Evolutionary conservation across 106 monocot species (phyloP).

Genomic region (Dactylorhiza incarnata): DNA sequence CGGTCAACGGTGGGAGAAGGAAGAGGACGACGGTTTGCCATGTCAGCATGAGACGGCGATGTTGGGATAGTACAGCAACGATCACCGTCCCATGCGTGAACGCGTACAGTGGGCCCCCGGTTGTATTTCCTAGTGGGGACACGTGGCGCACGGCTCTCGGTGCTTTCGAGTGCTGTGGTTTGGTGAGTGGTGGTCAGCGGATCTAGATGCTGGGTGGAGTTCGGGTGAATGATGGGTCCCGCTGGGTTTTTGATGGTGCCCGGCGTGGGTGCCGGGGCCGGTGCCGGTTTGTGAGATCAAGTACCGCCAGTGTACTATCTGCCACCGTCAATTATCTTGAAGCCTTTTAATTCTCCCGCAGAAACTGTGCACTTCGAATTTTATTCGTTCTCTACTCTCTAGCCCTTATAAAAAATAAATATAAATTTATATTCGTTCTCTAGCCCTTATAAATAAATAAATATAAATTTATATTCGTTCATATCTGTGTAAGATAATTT

Average conservation of each 20-base stretch:
- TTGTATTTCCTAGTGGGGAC: no score
- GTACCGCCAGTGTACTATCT: not conserved
- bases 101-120: not conserved
- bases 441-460: no score
- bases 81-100: constrained; percentile 8
- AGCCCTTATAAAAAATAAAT: no score
- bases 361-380: no score
- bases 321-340: not conserved
- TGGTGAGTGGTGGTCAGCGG: not conserved
- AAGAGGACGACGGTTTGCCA: constrained; percentile 7
- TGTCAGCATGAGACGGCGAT: not conserved
- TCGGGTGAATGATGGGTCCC: not conserved
- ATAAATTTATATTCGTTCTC: no score
- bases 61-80: constrained; percentile 4
- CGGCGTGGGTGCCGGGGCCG: not conserved
- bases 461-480: no score
- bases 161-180: not conserved
- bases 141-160: not conserved
- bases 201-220: not conserved
- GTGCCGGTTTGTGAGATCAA: not conserved
- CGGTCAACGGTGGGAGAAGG: not conserved
- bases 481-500: no score
- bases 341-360: no score
- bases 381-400: no score
- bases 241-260: not conserved